Evolutionary conservation across 176 grass and related monocot species (phyloP), one percentile per base, ranked within the genome.

Genomic region (Juncus effusus): DNA sequence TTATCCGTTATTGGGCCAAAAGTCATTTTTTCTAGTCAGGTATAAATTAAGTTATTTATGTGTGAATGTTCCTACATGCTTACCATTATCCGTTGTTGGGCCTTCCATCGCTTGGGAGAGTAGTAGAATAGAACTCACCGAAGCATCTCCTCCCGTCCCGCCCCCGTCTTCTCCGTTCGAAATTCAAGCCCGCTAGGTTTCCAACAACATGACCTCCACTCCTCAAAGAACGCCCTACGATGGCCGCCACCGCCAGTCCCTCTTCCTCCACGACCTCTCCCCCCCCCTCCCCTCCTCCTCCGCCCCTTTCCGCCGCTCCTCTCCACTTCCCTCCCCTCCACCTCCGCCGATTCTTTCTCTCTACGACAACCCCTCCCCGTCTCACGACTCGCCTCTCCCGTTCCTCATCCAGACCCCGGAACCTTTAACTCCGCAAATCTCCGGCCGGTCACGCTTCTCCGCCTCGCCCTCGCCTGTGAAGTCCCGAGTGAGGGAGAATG

Each of bases 321-420:
- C 89, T 38, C 81, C 84, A 1, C 36, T 79, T 12, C 42, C 65
- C 3, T 79, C 81, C 9, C 81, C 89, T 35, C 81, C 85, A 16
- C 89, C 89, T 49, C 85, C 84, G 4, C 89, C 89, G 45, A 79
- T 93, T 39, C 84, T 81, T 54, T 80, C 85, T 51, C 89, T 94
- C 42, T 73, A 88, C n/a, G 78, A 76, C 53, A 74, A 77, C 35
- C 75, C 76, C 15, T 68, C 78, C 60, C 71, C 57, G 12, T 82
- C 89, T 1, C 81, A 81, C 0, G 50, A 14, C 10, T 54, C 75
- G 65, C 63, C 54, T 1, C 63, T 38, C 19, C 53, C 51, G 45
- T 63, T 41, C 63, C 78, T 15, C 76, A 72, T 81, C 50, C 52
- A 52, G 2, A 57, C 68, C 1, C 68, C 68, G 0, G 54, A 38